Base-by-base conservation (phyloP, 805 yeast genomes). In the Ogataea naganishii region DNA sequence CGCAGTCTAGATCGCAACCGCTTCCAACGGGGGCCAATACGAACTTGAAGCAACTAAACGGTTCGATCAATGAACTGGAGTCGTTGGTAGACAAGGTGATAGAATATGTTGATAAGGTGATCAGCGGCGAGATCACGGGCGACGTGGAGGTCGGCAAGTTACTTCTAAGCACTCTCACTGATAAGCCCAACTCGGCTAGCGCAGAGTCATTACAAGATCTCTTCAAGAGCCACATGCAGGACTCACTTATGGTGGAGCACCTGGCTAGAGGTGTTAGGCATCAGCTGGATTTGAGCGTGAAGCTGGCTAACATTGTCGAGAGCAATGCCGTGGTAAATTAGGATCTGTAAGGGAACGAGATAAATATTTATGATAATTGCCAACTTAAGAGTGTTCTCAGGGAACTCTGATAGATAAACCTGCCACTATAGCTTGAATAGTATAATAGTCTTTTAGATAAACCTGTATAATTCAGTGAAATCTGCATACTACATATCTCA, bases 201-300 rank as follows among this genome's bases (percentile, higher is more conserved):
- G 44, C 64, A 38, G 72, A 69, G 26, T 65, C 66, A 29, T 63
- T 80, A 44, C 73, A 71, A 48, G 56, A 64, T 39, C 66, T 75
- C 38, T 75, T 83, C 65, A 74, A 72, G 49, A 66, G 71, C 21
- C 86, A 82, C 52, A 64, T 78, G 50, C 85, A 82, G 54, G 95
- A 85, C 46, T 75, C 84, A 24, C 65, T 81, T 37, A 72, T 84
- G 75, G 70, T 85, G 39, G 89, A 82, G 51, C 81, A 79, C 51
- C 67, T 85, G 56, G 79, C 94, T 34, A 75, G 79, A 42, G 81
- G 92, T 32, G 75, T 85, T 44, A 82, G 80, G 61, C 80, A 85
- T 39, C 95, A 85, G 61, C 68, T 83, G 40, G 88, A 80, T 52
- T 65, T 80, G 48, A 74, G 85, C 46, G 75, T 85, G 27, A 75